These are phyloP conservation scores for Pichia sp. DNA, from an alignment of 1,139 yeast species.

Conservation along the genomic window DNA sequence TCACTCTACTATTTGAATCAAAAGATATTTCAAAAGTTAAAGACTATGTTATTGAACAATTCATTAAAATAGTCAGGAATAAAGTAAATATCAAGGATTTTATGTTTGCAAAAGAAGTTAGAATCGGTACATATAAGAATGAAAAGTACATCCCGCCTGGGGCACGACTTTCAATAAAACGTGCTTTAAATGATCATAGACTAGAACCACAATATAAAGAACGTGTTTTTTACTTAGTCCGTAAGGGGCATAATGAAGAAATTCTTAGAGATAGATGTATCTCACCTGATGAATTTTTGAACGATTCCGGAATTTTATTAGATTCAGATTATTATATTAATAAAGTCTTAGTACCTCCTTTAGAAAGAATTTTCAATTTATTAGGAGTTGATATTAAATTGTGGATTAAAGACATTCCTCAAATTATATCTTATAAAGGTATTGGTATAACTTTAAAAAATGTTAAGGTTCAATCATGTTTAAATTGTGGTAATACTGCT, in stretches of 20 bases:
- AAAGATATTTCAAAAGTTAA: constrained; percentile 67
- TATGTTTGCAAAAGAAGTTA: constrained; percentile 87
- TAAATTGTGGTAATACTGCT: constrained; percentile 7
- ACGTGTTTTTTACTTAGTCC: constrained; percentile 80
- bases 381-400: constrained; percentile 71
- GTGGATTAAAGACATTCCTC: constrained; percentile 79
- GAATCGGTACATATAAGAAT: constrained; percentile 74
- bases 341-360: constrained; percentile 80
- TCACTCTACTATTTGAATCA: constrained; percentile 65
- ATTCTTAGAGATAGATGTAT: constrained; percentile 75
- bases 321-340: constrained; percentile 83
- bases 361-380: constrained; percentile 74
- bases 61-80: constrained; percentile 55
- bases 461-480: constrained; percentile 6
- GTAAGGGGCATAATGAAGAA: constrained; percentile 57
- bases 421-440: constrained; percentile 21
- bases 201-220: constrained; percentile 84
- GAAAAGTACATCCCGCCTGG: constrained; percentile 81
- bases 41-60: constrained; percentile 55
- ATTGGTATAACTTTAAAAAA: constrained; percentile 5
- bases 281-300: constrained; percentile 66
- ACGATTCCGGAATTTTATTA: constrained; percentile 37
- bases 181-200: constrained; percentile 58
- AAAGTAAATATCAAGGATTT: constrained; percentile 71
- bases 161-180: constrained; percentile 66